These are phyloP conservation scores for Trichophyton rubrum DNA, from an alignment of 2,329 filamentous ascomycete genomes.

Conservation along the genomic window DNA sequence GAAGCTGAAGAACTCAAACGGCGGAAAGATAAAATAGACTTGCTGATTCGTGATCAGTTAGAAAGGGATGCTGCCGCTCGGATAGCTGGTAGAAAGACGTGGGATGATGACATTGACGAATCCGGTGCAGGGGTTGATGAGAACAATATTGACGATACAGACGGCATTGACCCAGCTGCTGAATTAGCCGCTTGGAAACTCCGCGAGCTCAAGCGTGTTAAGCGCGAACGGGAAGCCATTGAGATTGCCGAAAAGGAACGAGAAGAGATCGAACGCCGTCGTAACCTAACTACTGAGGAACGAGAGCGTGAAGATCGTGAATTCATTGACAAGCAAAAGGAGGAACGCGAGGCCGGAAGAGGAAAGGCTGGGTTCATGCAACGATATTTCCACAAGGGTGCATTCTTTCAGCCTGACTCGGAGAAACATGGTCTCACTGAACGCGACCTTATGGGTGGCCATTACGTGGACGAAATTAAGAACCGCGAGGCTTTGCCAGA, in stretches of 20 bases:
- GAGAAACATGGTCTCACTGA: slow-evolving; percentile 62
- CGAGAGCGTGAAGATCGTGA: slow-evolving; percentile 72
- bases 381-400: slow-evolving; percentile 92
- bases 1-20: slow-evolving; percentile 35
- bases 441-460: slow-evolving; percentile 73
- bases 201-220: slow-evolving; percentile 76
- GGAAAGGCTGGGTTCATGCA: slow-evolving; percentile 86
- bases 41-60: slow-evolving; percentile 77
- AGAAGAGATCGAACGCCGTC: slow-evolving; percentile 76
- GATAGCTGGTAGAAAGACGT: slow-evolving; percentile 66
- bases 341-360: slow-evolving; percentile 58
- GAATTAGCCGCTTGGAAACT: slow-evolving; percentile 91
- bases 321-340: slow-evolving; percentile 63
- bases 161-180: slow-evolving; percentile 72
- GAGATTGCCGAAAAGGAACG: slow-evolving; percentile 72
- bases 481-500: slow-evolving; percentile 76
- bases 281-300: slow-evolving; percentile 77
- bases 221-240: slow-evolving; percentile 73
- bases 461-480: slow-evolving; percentile 68
- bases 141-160: slow-evolving; percentile 75
- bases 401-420: slow-evolving; percentile 80
- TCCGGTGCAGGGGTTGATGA: slow-evolving; percentile 53
- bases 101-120: slow-evolving; percentile 56
- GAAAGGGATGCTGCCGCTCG: slow-evolving; percentile 66
- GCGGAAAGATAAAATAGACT: slow-evolving; percentile 57